phyloP scores from a whole-genome alignment of 2,329 filamentous ascomycete species.

The Blastomyces parvus region DNA sequence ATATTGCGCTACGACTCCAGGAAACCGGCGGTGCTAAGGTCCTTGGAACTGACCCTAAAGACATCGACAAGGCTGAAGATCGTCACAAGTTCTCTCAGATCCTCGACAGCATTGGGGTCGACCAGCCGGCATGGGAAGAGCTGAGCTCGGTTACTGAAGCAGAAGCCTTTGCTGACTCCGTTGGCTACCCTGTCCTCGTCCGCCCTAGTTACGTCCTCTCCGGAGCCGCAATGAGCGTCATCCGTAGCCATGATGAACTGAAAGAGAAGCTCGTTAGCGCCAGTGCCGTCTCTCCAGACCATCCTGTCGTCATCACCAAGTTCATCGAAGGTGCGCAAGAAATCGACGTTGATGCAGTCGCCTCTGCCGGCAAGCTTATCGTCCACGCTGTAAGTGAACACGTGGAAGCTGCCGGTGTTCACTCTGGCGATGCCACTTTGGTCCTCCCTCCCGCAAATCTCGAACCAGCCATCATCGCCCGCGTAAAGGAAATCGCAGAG shows the following conservation, averaged over 20 bases:
- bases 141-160: conserved; percentile 81
- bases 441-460: conserved; percentile 79
- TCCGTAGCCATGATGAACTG: conserved; percentile 75
- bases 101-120: conserved; percentile 89
- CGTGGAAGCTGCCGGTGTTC: conserved; percentile 92
- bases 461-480: conserved; percentile 65
- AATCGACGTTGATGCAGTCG: conserved; percentile 93
- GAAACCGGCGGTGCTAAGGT: conserved; percentile 83
- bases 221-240: conserved; percentile 97
- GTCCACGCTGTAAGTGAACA: conserved; percentile 92
- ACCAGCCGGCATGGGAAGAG: conserved; percentile 97
- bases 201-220: conserved; percentile 93
- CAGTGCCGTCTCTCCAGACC: conserved; percentile 82
- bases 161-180: conserved; percentile 72
- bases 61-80: conserved; percentile 97
- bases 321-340: conserved; percentile 96
- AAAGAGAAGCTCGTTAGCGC: conserved; percentile 92
- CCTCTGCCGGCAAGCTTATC: conserved; percentile 73
- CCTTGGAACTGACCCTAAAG: conserved; percentile 80
- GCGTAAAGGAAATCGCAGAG: conserved; percentile 88
- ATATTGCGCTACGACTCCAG: conserved; percentile 90
- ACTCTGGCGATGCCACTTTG: conserved; percentile 93
- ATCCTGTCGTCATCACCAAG: conserved; percentile 96
- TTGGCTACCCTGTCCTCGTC: conserved; percentile 89
- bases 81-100: conserved; percentile 98